Evolutionary conservation across 768 basidiomycete genomes (phyloP).

Genomic region (Calocybe gangraenosa): DNA sequence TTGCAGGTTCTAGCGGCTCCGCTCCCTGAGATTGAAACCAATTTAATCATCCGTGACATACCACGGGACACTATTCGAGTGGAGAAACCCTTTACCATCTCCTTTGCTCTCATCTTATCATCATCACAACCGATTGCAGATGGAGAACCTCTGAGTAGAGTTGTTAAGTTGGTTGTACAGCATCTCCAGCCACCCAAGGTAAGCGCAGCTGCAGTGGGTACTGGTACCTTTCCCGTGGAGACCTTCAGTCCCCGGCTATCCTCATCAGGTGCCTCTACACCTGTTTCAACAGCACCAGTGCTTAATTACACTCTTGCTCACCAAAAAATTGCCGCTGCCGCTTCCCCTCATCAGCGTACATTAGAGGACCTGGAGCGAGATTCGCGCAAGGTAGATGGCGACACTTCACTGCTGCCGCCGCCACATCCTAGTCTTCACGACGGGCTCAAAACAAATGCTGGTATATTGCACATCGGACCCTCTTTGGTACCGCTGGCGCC

Average conservation of each 20-base stretch:
- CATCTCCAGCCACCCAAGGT: constrained; percentile 47
- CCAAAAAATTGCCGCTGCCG: constrained; percentile 43
- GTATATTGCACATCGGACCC: constrained; percentile 45
- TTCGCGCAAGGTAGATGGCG: constrained; percentile 7
- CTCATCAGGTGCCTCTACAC: constrained; percentile 53
- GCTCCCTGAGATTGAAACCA: constrained; percentile 47
- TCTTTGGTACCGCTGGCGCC: constrained; percentile 46
- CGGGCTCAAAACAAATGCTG: constrained; percentile 13
- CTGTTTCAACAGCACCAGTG: constrained; percentile 39
- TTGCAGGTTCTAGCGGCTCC: constrained; percentile 20
- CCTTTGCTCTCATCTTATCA: constrained; percentile 49
- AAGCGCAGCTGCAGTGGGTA: constrained; percentile 11
- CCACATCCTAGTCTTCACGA: constrained; percentile 35
- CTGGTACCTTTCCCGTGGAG: constrained; percentile 19
- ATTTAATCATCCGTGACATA: constrained; percentile 50
- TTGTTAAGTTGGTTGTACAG: constrained; percentile 57
- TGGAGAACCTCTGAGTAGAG: constrained; percentile 29
- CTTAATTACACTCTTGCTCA: constrained; percentile 51
- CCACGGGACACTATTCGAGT: constrained; percentile 40
- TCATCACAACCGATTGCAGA: constrained; percentile 33
- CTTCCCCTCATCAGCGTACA: constrained; percentile 33
- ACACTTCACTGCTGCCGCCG: constrained; percentile 31
- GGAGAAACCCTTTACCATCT: constrained; percentile 58
- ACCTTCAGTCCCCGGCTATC: constrained; percentile 29
- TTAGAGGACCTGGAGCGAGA: constrained; percentile 15